Evolutionary conservation across 371 early-diverging fungal genomes (phyloP).

Genomic region (Rhizopus sp.): DNA sequence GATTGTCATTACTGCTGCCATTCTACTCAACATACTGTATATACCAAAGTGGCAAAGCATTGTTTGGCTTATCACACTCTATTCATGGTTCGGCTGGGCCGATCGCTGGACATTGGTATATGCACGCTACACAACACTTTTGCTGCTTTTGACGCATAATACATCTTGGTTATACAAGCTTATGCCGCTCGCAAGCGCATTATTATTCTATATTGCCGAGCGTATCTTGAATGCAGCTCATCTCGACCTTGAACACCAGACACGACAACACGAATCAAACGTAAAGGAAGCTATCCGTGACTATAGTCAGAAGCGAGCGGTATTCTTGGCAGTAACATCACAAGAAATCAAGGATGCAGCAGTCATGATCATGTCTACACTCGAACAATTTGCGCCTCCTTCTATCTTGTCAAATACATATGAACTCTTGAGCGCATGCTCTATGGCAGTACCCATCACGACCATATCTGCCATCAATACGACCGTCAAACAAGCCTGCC

Average conservation of each 20-base stretch:
- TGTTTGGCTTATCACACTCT: not conserved
- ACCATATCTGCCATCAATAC: constrained; percentile 50
- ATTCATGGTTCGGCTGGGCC: not conserved
- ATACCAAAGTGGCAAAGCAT: not conserved
- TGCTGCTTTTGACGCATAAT: constrained; percentile 8
- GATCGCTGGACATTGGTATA: not conserved
- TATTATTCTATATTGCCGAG: constrained; percentile 1
- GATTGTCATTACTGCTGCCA: not conserved
- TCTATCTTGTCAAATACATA: constrained; percentile 44
- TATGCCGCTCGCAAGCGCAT: not conserved
- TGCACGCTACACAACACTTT: not conserved
- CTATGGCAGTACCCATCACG: constrained; percentile 54
- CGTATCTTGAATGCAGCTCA: constrained; percentile 4
- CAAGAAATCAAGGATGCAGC: constrained; percentile 58
- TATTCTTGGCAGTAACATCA: constrained; percentile 39
- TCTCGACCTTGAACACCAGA: not conserved
- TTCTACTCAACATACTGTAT: not conserved
- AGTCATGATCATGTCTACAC: constrained; percentile 49
- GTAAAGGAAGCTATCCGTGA: constrained; percentile 28
- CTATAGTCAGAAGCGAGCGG: constrained; percentile 23
- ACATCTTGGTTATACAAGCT: constrained; percentile 7
- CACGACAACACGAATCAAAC: constrained; percentile 8
- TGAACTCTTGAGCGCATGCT: constrained; percentile 55
- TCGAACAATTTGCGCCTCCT: constrained; percentile 54
- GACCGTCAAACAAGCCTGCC: constrained; percentile 41